Evolutionary conservation across 495 filamentous ascomycete genomes (phyloP).

Genomic region (Evernia prunastri): DNA sequence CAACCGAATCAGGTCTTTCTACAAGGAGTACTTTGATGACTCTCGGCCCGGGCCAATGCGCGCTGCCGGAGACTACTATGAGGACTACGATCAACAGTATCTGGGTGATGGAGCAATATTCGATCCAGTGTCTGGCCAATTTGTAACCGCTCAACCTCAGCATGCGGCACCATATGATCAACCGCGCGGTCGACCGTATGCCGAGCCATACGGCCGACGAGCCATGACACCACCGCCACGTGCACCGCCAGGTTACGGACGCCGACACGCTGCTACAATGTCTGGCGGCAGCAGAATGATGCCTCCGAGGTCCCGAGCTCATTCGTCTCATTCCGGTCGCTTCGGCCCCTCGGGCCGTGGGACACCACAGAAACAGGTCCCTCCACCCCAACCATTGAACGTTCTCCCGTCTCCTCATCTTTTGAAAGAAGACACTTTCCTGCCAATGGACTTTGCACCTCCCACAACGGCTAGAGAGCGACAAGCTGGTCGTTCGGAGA

Average conservation of each 20-base stretch:
- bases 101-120: slow-evolving; percentile 54
- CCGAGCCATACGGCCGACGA: slow-evolving; percentile 75
- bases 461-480: slow-evolving; percentile 61
- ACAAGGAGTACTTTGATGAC: slow-evolving; percentile 98
- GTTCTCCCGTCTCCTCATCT: slow-evolving; percentile 80
- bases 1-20: slow-evolving; percentile 95
- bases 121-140: slow-evolving; percentile 67
- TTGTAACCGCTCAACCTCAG: slow-evolving; percentile 55
- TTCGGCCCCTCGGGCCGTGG: slow-evolving; percentile 42
- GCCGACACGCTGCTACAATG: slow-evolving; percentile 44
- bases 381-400: slow-evolving; percentile 66
- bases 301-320: slow-evolving; percentile 53
- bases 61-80: slow-evolving; percentile 53
- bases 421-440: slow-evolving; percentile 75
- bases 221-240: slow-evolving; percentile 96
- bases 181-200: slow-evolving; percentile 46
- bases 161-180: not conserved
- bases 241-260: slow-evolving; percentile 65
- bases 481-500: slow-evolving; percentile 68
- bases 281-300: slow-evolving; percentile 42
- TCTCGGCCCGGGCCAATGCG: slow-evolving; percentile 50
- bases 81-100: slow-evolving; percentile 63
- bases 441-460: slow-evolving; percentile 83
- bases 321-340: slow-evolving; percentile 59
- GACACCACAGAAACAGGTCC: slow-evolving; percentile 54